Percentiles rank a stretch among this genome's conserved stretches.
These are phyloP conservation scores for Aspergillus ostianus DNA, from an alignment of 495 filamentous ascomycete species.

Conservation along the genomic window DNA sequence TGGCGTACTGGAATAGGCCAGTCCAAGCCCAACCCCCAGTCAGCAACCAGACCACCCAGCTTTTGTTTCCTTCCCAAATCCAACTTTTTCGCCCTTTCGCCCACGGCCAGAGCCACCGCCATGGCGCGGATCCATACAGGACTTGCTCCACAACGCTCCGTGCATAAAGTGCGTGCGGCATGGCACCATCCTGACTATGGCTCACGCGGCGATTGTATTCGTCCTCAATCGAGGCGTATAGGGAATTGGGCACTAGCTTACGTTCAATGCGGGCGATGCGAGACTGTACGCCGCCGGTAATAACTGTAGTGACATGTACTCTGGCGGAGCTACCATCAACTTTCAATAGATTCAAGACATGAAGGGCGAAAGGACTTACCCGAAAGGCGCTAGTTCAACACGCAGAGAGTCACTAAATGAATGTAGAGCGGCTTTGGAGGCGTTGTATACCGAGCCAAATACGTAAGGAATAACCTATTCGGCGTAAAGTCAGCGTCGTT, in stretches of 20 bases:
- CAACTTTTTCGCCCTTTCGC: slow-evolving; percentile 41
- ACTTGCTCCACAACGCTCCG: slow-evolving; percentile 54
- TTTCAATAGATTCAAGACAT: not conserved
- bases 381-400: slow-evolving; percentile 50
- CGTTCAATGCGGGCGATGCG: slow-evolving; percentile 55
- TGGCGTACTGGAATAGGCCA: slow-evolving; percentile 37
- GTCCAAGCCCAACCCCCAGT: slow-evolving; percentile 42
- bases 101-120: slow-evolving; percentile 50
- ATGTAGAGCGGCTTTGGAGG: slow-evolving; percentile 63
- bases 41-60: slow-evolving; percentile 49
- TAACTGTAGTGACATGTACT: slow-evolving; percentile 53
- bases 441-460: slow-evolving; percentile 59
- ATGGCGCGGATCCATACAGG: slow-evolving; percentile 43
- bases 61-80: slow-evolving; percentile 55
- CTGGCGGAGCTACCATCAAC: slow-evolving; percentile 17
- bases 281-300: slow-evolving; percentile 62
- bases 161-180: slow-evolving; percentile 54
- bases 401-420: slow-evolving; percentile 59
- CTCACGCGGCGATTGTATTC: slow-evolving; percentile 51
- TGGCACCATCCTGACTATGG: slow-evolving; percentile 57
- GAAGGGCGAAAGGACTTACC: slow-evolving; percentile 24
- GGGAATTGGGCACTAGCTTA: slow-evolving; percentile 41
- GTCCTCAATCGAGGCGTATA: slow-evolving; percentile 52
- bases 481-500: slow-evolving; percentile 1
- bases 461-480: slow-evolving; percentile 51